Conservation (phyloP, 306 rosid species). For the Alnus glutinosa region DNA sequence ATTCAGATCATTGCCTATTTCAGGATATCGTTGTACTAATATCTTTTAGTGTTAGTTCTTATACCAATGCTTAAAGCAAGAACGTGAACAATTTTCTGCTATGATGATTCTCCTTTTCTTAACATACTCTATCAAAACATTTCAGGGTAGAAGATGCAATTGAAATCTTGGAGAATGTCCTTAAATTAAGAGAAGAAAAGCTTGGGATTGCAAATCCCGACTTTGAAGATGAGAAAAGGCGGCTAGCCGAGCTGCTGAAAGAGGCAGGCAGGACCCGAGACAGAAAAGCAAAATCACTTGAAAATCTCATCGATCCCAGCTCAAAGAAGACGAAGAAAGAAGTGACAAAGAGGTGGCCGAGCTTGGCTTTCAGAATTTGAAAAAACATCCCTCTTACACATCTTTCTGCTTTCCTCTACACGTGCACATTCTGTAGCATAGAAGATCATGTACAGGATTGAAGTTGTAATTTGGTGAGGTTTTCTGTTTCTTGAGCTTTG, state of each 20-base stretch:
- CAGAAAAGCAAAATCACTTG: conserved; percentile 88
- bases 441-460: conserved; percentile 86
- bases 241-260: conserved; percentile 87
- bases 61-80: conserved; percentile 12
- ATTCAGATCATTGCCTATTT: neutral
- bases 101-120: conserved; percentile 19
- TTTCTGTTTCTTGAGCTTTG: conserved; percentile 55
- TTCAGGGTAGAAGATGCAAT: conserved; percentile 97
- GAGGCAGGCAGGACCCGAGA: conserved; percentile 97
- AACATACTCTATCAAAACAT: conserved; percentile 22
- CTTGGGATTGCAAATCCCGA: conserved; percentile 96
- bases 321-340: conserved; percentile 96
- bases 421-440: conserved; percentile 85
- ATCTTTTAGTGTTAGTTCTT: conserved; percentile 7
- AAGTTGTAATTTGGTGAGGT: conserved; percentile 59
- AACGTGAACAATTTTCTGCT: conserved; percentile 1
- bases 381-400: conserved; percentile 19
- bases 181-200: conserved; percentile 80
- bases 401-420: conserved; percentile 20
- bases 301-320: conserved; percentile 89
- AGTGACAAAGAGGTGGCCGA: conserved; percentile 85
- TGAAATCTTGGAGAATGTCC: conserved; percentile 88
- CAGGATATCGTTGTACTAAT: neutral
- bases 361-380: conserved; percentile 91
- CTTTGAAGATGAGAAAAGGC: conserved; percentile 90